Conservation (phyloP, 176 grass and related monocot species). For the Oryza glaberrima region DNA sequence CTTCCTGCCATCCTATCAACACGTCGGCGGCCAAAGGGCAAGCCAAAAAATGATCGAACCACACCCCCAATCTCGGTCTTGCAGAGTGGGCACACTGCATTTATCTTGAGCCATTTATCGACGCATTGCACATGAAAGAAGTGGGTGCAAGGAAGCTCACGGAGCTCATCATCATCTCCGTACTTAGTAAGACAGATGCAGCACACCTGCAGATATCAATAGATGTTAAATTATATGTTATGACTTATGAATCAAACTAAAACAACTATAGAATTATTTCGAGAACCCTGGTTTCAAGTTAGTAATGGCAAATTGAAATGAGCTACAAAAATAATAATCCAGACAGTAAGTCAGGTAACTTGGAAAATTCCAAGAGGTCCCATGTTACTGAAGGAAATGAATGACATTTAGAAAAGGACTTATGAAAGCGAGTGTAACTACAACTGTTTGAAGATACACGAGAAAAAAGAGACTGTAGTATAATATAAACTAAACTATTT, state of each 20-base stretch:
- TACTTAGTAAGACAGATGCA: conserved; percentile 96
- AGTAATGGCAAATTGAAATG: not conserved
- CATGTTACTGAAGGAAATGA: not conserved
- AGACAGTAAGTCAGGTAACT: conserved; percentile 20
- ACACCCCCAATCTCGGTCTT: conserved; percentile 76
- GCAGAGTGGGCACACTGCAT: conserved; percentile 92
- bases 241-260: not conserved
- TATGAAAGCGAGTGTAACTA: conserved; percentile 29
- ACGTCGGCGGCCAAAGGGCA: conserved; percentile 67
- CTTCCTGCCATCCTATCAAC: conserved; percentile 59
- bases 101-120: conserved; percentile 99
- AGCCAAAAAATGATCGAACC: conserved; percentile 45
- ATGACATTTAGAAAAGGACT: not conserved
- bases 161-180: conserved; percentile 79
- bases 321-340: not conserved
- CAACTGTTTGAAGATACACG: conserved; percentile 2
- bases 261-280: not conserved
- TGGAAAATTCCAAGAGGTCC: not conserved
- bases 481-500: conserved; percentile 18
- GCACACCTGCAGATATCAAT: conserved; percentile 66
- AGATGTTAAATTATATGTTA: not conserved
- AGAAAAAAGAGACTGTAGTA: conserved; percentile 9
- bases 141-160: conserved; percentile 83
- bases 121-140: conserved; percentile 93
- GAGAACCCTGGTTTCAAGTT: not conserved